A percentile compares a stretch with the other conserved stretches of the same genome.
phyloP scores from a whole-genome alignment of 169 alveolate species.

The Plasmodium fragile region DNA sequence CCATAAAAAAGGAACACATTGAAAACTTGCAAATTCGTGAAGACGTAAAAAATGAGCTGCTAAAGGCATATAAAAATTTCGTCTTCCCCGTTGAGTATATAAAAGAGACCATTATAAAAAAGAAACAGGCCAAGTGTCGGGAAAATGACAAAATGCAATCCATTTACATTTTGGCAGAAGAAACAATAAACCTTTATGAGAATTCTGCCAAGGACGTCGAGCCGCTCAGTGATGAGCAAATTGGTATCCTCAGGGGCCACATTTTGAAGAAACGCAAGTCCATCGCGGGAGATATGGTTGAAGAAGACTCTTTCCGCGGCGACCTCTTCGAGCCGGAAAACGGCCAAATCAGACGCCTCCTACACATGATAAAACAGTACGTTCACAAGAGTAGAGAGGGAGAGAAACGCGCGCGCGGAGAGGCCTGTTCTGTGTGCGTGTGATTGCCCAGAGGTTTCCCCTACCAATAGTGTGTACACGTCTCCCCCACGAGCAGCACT shows the following conservation, averaged over 20 bases:
- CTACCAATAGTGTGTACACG: not conserved
- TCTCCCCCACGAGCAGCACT: not conserved
- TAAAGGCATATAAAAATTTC: conserved; percentile 43
- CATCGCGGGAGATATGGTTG: not conserved
- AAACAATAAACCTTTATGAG: conserved; percentile 70
- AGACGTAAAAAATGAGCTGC: conserved; percentile 29
- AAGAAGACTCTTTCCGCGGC: conserved; percentile 10
- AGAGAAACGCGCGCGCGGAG: not conserved
- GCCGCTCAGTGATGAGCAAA: conserved; percentile 41
- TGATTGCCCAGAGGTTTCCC: not conserved
- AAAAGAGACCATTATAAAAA: conserved; percentile 39
- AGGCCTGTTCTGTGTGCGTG: not conserved
- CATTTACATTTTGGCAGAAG: conserved; percentile 61
- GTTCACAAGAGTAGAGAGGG: not conserved
- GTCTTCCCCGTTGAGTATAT: conserved; percentile 52
- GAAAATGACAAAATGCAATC: conserved; percentile 22
- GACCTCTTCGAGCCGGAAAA: conserved; percentile 53
- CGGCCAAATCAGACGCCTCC: conserved; percentile 60
- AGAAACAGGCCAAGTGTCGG: conserved; percentile 10
- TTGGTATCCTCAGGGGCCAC: not conserved
- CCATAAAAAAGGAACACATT: conserved; percentile 54
- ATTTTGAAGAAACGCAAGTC: conserved; percentile 10
- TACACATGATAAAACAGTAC: conserved; percentile 70
- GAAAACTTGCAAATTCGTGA: conserved; percentile 14
- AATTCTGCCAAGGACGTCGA: conserved; percentile 73